A percentile compares a stretch with the other conserved stretches of the same genome.
These are phyloP conservation scores for Bipolaris bicolor DNA, from an alignment of 2,329 filamentous ascomycete species.

Conservation along the genomic window DNA sequence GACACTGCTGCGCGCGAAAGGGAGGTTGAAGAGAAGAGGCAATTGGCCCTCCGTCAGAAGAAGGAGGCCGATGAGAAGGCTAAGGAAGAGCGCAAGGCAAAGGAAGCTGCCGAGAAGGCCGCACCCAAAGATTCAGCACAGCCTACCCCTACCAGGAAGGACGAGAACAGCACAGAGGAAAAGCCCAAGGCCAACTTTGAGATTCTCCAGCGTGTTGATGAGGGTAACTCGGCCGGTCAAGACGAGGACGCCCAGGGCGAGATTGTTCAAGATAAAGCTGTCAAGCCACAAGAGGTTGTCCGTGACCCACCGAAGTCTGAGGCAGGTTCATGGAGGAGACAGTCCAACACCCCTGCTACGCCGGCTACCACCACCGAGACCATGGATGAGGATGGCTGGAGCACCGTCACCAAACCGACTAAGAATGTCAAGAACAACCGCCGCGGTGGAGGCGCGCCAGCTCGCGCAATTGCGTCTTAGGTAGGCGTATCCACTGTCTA, in stretches of 20 bases:
- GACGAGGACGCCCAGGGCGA: conserved; percentile 58
- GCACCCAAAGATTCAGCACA: conserved; percentile 58
- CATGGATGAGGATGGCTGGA: conserved; percentile 61
- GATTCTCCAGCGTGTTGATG: conserved; percentile 58
- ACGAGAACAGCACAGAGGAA: conserved; percentile 48
- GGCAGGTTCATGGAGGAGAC: conserved; percentile 50
- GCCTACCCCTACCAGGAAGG: conserved; percentile 40
- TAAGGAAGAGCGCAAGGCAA: conserved; percentile 69
- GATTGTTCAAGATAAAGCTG: conserved; percentile 59
- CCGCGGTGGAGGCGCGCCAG: conserved; percentile 45
- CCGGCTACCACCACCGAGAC: conserved; percentile 53
- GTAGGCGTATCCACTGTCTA: conserved; percentile 15
- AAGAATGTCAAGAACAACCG: conserved; percentile 50
- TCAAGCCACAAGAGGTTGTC: conserved; percentile 63
- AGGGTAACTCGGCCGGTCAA: conserved; percentile 47
- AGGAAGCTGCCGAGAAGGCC: conserved; percentile 63
- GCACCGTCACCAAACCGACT: conserved; percentile 56
- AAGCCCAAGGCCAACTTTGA: conserved; percentile 60
- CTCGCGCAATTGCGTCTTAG: conserved; percentile 57
- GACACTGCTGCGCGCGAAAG: conserved; percentile 89
- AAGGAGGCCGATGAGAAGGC: conserved; percentile 85
- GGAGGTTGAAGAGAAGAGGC: conserved; percentile 86
- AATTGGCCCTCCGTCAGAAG: conserved; percentile 77
- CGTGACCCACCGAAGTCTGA: conserved; percentile 51
- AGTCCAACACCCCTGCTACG: conserved; percentile 39